A percentile compares a stretch with the other conserved stretches of the same genome.
These are phyloP conservation scores for Mercurialis annua DNA, from an alignment of 345 rosid species.

Conservation along the genomic window DNA sequence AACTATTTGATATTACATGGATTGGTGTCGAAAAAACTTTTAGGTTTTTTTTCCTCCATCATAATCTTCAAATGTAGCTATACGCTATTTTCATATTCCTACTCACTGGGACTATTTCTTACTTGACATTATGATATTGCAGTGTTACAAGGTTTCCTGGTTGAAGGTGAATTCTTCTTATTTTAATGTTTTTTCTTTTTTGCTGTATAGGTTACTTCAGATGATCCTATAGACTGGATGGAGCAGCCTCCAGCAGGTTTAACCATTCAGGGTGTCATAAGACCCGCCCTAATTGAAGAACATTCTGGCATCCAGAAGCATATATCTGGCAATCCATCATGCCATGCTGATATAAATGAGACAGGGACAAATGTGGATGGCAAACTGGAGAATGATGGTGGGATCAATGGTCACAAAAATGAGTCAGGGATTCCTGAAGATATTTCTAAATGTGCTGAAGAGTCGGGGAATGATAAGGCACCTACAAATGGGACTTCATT, in stretches of 20 bases:
- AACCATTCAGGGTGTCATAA: conserved; percentile 76
- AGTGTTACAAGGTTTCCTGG: neutral
- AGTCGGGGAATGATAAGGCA: conserved; percentile 37
- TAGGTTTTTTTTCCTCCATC: neutral
- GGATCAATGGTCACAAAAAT: conserved; percentile 39
- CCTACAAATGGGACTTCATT: conserved; percentile 45
- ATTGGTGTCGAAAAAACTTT: conserved; percentile 1
- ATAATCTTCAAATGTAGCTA: neutral
- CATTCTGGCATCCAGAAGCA: conserved; percentile 63
- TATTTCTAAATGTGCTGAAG: conserved; percentile 32
- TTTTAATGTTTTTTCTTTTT: conserved; percentile 17
- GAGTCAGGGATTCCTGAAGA: conserved; percentile 33
- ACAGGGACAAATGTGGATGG: conserved; percentile 32
- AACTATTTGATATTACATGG: conserved; percentile 1
- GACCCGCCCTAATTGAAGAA: conserved; percentile 70
- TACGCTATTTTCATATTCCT: conserved; percentile 3
- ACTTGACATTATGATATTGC: neutral
- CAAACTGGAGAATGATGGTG: conserved; percentile 36
- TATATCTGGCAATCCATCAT: conserved; percentile 37
- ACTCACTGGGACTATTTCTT: neutral
- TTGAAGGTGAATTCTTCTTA: conserved; percentile 8
- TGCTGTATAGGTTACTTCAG: conserved; percentile 59
- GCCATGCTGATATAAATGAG: conserved; percentile 29
- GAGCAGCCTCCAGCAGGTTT: conserved; percentile 85
- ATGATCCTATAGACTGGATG: conserved; percentile 84